Percentiles rank a stretch among this genome's conserved stretches.
Conservation (phyloP, 1,284 basidiomycete species). For the Tilletia walkeri region DNA sequence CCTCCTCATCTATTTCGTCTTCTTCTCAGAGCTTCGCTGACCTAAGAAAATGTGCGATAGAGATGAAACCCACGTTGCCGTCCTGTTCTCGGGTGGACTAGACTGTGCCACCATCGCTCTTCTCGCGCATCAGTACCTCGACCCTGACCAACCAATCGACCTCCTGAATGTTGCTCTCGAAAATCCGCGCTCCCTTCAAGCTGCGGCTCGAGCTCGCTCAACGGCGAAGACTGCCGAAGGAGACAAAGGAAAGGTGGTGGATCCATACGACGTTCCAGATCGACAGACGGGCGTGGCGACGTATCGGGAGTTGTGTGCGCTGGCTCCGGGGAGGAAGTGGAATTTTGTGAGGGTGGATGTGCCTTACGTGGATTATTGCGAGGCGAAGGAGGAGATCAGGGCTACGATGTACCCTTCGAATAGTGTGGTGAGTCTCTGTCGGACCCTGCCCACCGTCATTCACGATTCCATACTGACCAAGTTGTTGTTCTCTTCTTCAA, state of each 20-base stretch:
- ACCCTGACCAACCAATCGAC: slow-evolving; percentile 74
- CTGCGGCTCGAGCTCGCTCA: too few species aligned
- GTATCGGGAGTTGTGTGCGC: slow-evolving; percentile 68
- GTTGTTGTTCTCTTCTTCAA: neutral
- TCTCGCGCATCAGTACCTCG: slow-evolving; percentile 64
- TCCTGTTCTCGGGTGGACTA: slow-evolving; percentile 94
- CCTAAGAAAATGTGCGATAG: too few species aligned
- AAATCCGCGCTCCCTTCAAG: slow-evolving; percentile 68
- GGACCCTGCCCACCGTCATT: neutral
- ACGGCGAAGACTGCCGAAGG: slow-evolving; percentile 3
- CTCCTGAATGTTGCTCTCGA: slow-evolving; percentile 94
- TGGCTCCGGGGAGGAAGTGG: slow-evolving; percentile 77
- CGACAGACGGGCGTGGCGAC: slow-evolving; percentile 76
- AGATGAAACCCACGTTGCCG: slow-evolving; percentile 63
- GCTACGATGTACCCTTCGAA: slow-evolving; percentile 37
- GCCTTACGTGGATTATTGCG: slow-evolving; percentile 67
- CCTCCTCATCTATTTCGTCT: too few species aligned
- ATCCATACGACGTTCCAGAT: slow-evolving; percentile 73
- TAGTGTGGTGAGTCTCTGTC: slow-evolving; percentile 33
- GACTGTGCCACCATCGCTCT: slow-evolving; percentile 83
- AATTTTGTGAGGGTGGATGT: slow-evolving; percentile 90
- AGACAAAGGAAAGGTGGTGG: slow-evolving; percentile 24
- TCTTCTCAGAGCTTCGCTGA: too few species aligned
- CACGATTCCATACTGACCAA: neutral
- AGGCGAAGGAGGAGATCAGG: slow-evolving; percentile 18